Evolutionary conservation across 768 basidiomycete genomes (phyloP).

Genomic region (Tricholoma hemisulphureum): DNA sequence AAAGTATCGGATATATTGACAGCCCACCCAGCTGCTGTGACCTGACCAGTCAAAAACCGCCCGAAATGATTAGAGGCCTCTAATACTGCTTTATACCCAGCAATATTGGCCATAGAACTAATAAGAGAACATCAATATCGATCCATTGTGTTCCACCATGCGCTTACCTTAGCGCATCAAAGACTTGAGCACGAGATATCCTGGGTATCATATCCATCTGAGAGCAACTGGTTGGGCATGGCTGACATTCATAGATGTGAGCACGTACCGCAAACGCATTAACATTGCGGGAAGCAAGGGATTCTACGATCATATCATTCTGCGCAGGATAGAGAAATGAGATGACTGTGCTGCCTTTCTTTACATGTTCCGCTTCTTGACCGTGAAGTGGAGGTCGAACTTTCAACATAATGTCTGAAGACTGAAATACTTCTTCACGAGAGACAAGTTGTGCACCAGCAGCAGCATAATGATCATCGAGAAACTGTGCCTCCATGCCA

Average conservation of each 20-base stretch:
- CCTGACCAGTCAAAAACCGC: constrained; percentile 86
- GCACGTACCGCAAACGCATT: constrained; percentile 66
- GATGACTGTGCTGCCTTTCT: constrained; percentile 75
- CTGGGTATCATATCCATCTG: constrained; percentile 92
- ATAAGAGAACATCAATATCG: constrained; percentile 2
- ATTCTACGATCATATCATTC: constrained; percentile 73
- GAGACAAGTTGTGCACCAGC: constrained; percentile 82
- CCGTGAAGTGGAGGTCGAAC: constrained; percentile 72
- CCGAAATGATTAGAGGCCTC: constrained; percentile 91
- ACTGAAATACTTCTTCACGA: constrained; percentile 62
- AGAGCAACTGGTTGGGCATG: neutral
- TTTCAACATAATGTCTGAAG: constrained; percentile 80
- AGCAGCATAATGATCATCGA: constrained; percentile 73
- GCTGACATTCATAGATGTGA: neutral
- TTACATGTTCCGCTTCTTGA: constrained; percentile 61
- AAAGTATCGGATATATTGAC: neutral
- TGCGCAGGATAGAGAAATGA: constrained; percentile 84
- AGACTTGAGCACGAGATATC: constrained; percentile 87
- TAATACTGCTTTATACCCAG: constrained; percentile 90
- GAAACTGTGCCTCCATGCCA: constrained; percentile 72
- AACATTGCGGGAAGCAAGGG: constrained; percentile 60
- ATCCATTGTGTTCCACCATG: constrained; percentile 1
- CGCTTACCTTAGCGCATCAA: constrained; percentile 77
- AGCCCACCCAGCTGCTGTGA: constrained; percentile 83
- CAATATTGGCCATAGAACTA: constrained; percentile 92